Conservation (phyloP, 768 basidiomycete genomes). For the Paxillus ammoniavirescens region DNA sequence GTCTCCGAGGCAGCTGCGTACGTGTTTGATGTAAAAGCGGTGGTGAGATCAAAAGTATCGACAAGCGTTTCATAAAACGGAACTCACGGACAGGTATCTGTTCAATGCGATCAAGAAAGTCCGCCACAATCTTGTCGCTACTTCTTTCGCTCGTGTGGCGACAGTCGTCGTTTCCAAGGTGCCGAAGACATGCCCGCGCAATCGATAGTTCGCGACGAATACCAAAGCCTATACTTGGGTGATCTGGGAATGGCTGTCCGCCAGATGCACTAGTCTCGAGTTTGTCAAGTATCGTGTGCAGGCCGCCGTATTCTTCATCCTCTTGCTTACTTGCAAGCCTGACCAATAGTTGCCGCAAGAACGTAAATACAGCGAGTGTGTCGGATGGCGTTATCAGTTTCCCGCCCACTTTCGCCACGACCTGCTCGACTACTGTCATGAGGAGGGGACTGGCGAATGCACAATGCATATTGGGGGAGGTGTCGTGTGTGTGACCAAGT, state of each 20-base stretch:
- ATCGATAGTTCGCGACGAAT: slow-evolving; percentile 45
- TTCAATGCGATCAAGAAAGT: slow-evolving; percentile 47
- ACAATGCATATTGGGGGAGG: slow-evolving; percentile 5
- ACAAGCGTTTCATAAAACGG: not conserved
- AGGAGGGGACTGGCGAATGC: slow-evolving; percentile 69
- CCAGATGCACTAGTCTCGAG: slow-evolving; percentile 35
- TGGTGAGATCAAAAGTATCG: not conserved
- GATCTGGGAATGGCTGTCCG: slow-evolving; percentile 32
- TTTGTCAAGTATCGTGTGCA: slow-evolving; percentile 35
- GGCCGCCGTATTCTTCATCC: slow-evolving; percentile 33
- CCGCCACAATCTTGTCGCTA: slow-evolving; percentile 26
- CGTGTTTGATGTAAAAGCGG: not conserved
- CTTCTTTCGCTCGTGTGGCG: not conserved
- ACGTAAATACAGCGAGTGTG: slow-evolving; percentile 59
- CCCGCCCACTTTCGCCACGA: slow-evolving; percentile 62
- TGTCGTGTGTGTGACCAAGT: slow-evolving; percentile 8
- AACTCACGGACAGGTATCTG: slow-evolving; percentile 47
- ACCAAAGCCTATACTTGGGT: slow-evolving; percentile 36
- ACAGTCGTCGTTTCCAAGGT: slow-evolving; percentile 20
- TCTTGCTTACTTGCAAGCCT: slow-evolving; percentile 55
- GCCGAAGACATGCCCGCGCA: slow-evolving; percentile 36
- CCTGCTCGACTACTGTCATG: slow-evolving; percentile 78
- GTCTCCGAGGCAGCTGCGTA: slow-evolving; percentile 38
- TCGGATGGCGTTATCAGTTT: slow-evolving; percentile 58
- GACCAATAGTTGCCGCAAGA: slow-evolving; percentile 60